Conservation (phyloP, 2,329 filamentous ascomycete species). For the Cercospora sp. region DNA sequence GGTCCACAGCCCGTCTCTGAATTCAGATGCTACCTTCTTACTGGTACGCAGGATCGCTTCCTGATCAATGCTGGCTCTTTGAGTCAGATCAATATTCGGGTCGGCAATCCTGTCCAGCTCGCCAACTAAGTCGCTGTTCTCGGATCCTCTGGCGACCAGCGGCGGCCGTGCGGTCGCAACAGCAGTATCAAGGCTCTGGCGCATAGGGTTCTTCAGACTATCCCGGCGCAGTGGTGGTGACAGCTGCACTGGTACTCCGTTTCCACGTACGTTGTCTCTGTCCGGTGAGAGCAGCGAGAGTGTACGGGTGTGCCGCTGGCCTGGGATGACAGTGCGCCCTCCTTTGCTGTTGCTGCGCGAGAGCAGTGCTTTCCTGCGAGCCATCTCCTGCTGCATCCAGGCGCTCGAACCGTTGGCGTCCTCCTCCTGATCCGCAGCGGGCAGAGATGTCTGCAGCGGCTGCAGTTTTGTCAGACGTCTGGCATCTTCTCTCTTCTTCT, state of each 20-base stretch:
- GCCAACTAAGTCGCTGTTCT: constrained; percentile 8
- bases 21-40: constrained; percentile 84
- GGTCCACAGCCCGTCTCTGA: constrained; percentile 85
- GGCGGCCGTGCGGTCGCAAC: constrained; percentile 6
- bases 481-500: constrained; percentile 70
- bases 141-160: constrained; percentile 7
- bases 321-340: constrained; percentile 62
- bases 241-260: constrained; percentile 1
- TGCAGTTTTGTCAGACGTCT: constrained; percentile 61
- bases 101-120: constrained; percentile 10
- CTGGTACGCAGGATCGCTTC: constrained; percentile 57
- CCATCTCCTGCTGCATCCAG: constrained; percentile 62
- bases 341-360: constrained; percentile 48
- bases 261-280: constrained; percentile 22
- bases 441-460: constrained; percentile 48
- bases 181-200: constrained; percentile 14
- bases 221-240: constrained; percentile 31
- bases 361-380: constrained; percentile 70
- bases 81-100: constrained; percentile 33
- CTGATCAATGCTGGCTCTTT: constrained; percentile 43
- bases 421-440: constrained; percentile 43
- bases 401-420: constrained; percentile 48
- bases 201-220: constrained; percentile 26
- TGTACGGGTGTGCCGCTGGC: constrained; percentile 61
- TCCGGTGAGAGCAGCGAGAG: constrained; percentile 78